A percentile compares a stretch with the other conserved stretches of the same genome.
Evolutionary conservation across 2,329 filamentous ascomycete genomes (phyloP).

Genomic region (Coniochaeta ligniaria): DNA sequence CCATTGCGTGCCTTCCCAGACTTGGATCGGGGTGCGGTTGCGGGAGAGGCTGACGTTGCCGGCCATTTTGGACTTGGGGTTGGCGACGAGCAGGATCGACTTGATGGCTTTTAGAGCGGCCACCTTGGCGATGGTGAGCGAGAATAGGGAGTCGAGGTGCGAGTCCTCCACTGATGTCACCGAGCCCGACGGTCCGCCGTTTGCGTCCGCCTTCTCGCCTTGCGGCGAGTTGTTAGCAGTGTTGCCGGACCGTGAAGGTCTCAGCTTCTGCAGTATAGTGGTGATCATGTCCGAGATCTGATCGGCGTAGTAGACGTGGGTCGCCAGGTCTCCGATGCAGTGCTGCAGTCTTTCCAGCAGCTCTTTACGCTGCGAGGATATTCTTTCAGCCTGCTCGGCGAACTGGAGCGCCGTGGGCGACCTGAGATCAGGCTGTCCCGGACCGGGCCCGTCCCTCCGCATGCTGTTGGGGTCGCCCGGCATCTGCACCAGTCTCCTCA

Average conservation of each 20-base stretch:
- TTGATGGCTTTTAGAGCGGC: conserved; percentile 74
- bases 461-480: conserved; percentile 28
- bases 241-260: conserved; percentile 46
- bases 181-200: conserved; percentile 23
- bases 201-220: conserved; percentile 40
- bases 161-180: conserved; percentile 24
- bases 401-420: conserved; percentile 17
- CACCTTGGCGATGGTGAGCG: conserved; percentile 46
- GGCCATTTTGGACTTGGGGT: conserved; percentile 52
- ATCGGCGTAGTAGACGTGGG: conserved; percentile 93
- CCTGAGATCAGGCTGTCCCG: conserved; percentile 18
- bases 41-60: conserved; percentile 60
- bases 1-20: conserved; percentile 98
- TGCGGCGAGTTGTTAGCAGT: conserved; percentile 32
- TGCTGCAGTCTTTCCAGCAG: conserved; percentile 66
- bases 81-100: conserved; percentile 75
- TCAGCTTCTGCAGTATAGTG: conserved; percentile 70
- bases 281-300: conserved; percentile 93
- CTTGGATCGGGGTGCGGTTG: conserved; percentile 68
- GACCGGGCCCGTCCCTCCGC: conserved; percentile 14
- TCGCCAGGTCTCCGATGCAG: conserved; percentile 86
- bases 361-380: conserved; percentile 46
- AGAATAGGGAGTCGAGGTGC: conserved; percentile 44
- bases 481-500: conserved; percentile 68
- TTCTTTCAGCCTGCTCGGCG: conserved; percentile 25